phyloP scores from a whole-genome alignment of 2,329 filamentous ascomycete genomes.

The Clonostachys byssicola region DNA sequence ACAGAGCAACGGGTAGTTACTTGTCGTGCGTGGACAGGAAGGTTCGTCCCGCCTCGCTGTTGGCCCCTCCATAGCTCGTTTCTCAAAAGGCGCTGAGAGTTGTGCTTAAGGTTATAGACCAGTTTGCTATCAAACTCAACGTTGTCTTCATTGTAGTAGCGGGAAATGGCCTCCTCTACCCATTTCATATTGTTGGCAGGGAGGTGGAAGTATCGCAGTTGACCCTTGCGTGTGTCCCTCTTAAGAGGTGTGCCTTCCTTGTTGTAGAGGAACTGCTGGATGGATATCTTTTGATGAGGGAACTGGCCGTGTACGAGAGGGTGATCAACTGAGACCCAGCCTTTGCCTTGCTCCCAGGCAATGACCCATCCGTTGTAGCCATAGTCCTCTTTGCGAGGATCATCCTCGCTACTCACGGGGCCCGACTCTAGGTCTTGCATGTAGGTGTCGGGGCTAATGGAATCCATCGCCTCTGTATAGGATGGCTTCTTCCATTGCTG shows the following conservation, averaged over 20 bases:
- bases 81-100: conserved; percentile 9
- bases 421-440: conserved; percentile 5
- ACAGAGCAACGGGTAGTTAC: conserved; percentile 8
- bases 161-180: conserved; percentile 14
- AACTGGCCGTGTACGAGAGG: conserved; percentile 9
- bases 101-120: conserved; percentile 5
- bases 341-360: conserved; percentile 8
- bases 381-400: conserved; percentile 7
- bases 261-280: conserved; percentile 12
- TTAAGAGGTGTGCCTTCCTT: conserved; percentile 11
- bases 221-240: conserved; percentile 5
- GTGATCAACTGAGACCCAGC: conserved; percentile 5
- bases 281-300: conserved; percentile 12
- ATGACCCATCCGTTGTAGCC: conserved; percentile 11
- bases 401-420: conserved; percentile 4
- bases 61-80: conserved; percentile 11
- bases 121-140: conserved; percentile 6
- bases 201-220: conserved; percentile 15
- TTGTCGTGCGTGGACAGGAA: conserved; percentile 8
- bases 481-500: conserved; percentile 5
- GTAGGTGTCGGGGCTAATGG: conserved; percentile 4
- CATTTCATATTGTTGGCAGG: conserved; percentile 19
- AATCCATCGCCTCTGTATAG: conserved; percentile 3
- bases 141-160: conserved; percentile 11
- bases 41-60: conserved; percentile 5